Base-by-base conservation (phyloP, 1,284 basidiomycete genomes). In the Puccinia triticina region DNA sequence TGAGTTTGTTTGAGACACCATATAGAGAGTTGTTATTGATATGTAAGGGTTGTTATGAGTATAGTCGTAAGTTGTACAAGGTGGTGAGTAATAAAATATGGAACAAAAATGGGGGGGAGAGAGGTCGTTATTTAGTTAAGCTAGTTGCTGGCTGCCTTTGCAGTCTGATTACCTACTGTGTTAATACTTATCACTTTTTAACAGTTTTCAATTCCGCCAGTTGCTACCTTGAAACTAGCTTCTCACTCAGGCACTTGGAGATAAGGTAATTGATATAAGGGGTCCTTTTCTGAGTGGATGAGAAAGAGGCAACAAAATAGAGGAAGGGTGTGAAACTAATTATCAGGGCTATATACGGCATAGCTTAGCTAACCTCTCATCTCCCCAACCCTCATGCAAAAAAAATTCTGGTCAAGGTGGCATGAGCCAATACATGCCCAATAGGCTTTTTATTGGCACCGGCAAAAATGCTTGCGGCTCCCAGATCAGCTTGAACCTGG, bases 381-480 rank as follows among this genome's bases (percentile, higher is more conserved):
- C 95, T 5, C 93, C 95, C 67, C 94, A 92, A 84, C 95, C 94
- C 90, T 95, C 95, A 23, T 94, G 90, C 83, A n/a, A 95, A 89
- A 86, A 92, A 94, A 86, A 95, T 90, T 78, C 93, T 89, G 16
- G 93, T 94, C 8, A 93, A 91, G 10, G 93, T 94, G 14, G 94
- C 93, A 87, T 95, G 93, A 0, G 93, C 94, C 66, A 94, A 88
- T 83, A 94, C 93, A 85, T 94, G 93, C 0, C 93, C 85, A 57
- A 86, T 84, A 7, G 86, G 86, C 77, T 87, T 86, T 73, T 87
- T 85, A 66, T 85, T 84, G 40, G 93, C 93, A 40, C 94, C 94
- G 48, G 95, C 94, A 86, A 96, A 96, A 83, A 94, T 95, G 90
- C 95, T 94, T 0, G 93, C 94, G 67, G 95, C 95, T 71, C 95